These are phyloP conservation scores for Cryphonectria carpinicola DNA, from an alignment of 2,329 filamentous ascomycete species.

Conservation along the genomic window DNA sequence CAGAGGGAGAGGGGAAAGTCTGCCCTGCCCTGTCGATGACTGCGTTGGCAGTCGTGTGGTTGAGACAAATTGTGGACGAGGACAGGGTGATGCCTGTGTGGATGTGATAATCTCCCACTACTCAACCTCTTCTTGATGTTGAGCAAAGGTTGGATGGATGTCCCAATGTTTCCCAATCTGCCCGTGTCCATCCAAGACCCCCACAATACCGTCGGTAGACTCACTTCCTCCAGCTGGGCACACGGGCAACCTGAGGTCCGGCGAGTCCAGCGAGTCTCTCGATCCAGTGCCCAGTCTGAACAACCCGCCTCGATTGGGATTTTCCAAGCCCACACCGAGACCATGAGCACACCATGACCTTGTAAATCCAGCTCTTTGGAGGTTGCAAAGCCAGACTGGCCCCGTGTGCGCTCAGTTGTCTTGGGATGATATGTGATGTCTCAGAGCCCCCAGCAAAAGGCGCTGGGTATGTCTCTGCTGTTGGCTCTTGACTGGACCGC, in stretches of 20 bases:
- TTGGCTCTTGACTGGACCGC: neutral
- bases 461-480: constrained; percentile 2
- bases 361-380: neutral
- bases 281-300: neutral
- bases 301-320: neutral
- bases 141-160: neutral
- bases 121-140: neutral
- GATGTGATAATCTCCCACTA: neutral
- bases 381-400: neutral
- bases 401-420: neutral
- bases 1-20: neutral
- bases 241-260: neutral
- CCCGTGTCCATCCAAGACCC: neutral
- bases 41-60: neutral
- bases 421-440: constrained; percentile 11
- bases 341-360: constrained; percentile 6
- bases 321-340: neutral
- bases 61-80: neutral
- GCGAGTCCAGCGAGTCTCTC: neutral
- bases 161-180: neutral
- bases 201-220: neutral
- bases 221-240: neutral
- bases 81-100: constrained; percentile 11
- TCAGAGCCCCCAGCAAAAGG: neutral
- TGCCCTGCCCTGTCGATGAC: neutral